Evolutionary conservation across 2,329 filamentous ascomycete species (phyloP).

Genomic region (Colletotrichum sp.): DNA sequence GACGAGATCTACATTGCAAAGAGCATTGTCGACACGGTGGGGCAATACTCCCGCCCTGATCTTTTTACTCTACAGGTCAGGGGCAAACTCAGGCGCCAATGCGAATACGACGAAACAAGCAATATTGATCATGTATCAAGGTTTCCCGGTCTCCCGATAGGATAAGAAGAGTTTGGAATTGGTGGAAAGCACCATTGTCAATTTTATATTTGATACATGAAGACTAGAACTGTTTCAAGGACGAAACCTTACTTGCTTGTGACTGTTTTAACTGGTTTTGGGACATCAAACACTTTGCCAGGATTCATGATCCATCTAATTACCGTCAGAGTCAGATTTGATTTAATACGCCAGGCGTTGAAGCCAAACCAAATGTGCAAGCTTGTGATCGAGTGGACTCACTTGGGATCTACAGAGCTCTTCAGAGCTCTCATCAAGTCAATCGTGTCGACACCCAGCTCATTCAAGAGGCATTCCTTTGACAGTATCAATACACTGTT

Average conservation of each 20-base stretch:
- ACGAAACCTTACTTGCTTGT: neutral
- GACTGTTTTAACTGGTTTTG: neutral
- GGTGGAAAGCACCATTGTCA: neutral
- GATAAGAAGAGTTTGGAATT: neutral
- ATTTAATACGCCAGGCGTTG: neutral
- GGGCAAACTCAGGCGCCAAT: neutral
- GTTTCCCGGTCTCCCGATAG: neutral
- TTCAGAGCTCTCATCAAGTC: conserved; percentile 72
- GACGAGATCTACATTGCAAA: neutral
- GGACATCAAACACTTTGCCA: neutral
- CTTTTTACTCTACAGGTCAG: neutral
- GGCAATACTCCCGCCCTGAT: neutral
- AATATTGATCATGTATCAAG: neutral
- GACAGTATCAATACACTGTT: neutral
- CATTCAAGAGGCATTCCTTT: conserved; percentile 59
- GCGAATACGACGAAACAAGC: neutral
- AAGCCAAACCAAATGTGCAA: neutral
- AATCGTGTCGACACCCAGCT: conserved; percentile 67
- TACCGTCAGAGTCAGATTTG: neutral
- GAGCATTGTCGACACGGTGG: neutral
- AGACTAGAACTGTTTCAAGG: neutral
- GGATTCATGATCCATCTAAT: neutral
- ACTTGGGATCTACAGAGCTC: conserved; percentile 63
- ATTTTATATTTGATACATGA: neutral
- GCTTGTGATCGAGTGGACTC: neutral